A percentile compares a stretch with the other conserved stretches of the same genome.
phyloP scores from a whole-genome alignment of 441 rosid species.

The Hura crepitans region DNA sequence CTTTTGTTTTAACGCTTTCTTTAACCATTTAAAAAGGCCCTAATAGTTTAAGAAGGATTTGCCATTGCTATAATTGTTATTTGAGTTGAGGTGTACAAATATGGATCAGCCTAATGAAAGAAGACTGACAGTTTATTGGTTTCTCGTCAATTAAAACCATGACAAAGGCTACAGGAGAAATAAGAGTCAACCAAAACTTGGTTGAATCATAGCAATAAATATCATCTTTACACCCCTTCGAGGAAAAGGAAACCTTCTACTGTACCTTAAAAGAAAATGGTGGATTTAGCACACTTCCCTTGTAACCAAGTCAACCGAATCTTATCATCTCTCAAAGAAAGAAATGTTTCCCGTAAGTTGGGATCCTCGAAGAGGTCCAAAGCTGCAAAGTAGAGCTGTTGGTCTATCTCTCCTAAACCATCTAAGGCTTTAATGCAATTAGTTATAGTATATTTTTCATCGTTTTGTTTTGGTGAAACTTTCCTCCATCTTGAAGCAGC shows the following conservation, averaged over 20 bases:
- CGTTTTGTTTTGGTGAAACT: slow-evolving; percentile 18
- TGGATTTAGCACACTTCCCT: slow-evolving; percentile 40
- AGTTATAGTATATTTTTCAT: slow-evolving; percentile 46
- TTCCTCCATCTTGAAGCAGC: slow-evolving; percentile 42
- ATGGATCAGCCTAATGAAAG: no score
- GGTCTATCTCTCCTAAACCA: slow-evolving; percentile 49
- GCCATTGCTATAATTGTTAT: no score
- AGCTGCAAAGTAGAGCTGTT: slow-evolving; percentile 51
- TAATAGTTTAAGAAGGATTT: no score
- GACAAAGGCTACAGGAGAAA: no score
- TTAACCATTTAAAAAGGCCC: not conserved
- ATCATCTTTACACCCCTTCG: not conserved
- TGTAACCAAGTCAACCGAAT: slow-evolving; percentile 52
- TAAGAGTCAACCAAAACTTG: no score
- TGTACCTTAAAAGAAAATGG: slow-evolving; percentile 17
- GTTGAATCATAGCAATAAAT: not conserved
- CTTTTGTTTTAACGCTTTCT: not conserved
- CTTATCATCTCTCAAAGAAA: slow-evolving; percentile 43
- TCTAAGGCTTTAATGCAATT: slow-evolving; percentile 63
- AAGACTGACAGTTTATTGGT: no score
- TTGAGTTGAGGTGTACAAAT: no score
- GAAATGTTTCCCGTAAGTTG: slow-evolving; percentile 49
- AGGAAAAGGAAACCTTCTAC: not conserved
- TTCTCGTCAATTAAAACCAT: no score
- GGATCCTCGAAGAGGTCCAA: slow-evolving; percentile 67